phyloP scores from a whole-genome alignment of 768 basidiomycete genomes.

The Pulveroboletus ravenelii region DNA sequence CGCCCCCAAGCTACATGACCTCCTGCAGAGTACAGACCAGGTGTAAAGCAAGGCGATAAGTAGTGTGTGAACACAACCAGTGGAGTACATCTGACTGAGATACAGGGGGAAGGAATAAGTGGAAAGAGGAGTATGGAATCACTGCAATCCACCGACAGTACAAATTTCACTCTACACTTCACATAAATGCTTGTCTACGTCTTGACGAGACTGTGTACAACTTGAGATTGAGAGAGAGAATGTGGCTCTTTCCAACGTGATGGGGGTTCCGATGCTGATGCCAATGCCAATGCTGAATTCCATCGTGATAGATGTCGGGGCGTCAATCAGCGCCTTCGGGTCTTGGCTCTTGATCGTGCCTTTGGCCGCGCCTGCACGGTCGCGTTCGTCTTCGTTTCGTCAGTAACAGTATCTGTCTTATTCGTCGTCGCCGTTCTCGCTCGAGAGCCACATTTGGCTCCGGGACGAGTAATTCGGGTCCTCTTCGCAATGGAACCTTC shows the following conservation, averaged over 20 bases:
- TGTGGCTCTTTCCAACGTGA: conserved; percentile 17
- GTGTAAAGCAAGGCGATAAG: conserved; percentile 19
- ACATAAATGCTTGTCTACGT: conserved; percentile 5
- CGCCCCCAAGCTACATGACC: conserved; percentile 9
- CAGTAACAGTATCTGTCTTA: conserved; percentile 7
- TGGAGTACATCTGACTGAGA: conserved; percentile 8
- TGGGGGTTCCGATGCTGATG: conserved; percentile 15
- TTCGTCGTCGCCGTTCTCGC: conserved; percentile 14
- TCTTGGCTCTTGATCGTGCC: conserved; percentile 27
- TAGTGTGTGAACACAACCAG: conserved; percentile 12
- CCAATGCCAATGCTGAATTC: conserved; percentile 12
- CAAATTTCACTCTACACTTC: conserved; percentile 16
- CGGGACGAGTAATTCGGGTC: conserved; percentile 15
- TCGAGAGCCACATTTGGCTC: conserved; percentile 23
- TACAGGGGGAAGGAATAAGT: conserved; percentile 15
- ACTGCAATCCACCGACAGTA: conserved; percentile 12
- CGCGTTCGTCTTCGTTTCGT: conserved; percentile 15
- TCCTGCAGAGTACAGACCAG: conserved; percentile 19
- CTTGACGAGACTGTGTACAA: conserved; percentile 16
- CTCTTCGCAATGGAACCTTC: conserved; percentile 17
- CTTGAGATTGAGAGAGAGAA: conserved; percentile 20
- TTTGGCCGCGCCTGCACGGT: conserved; percentile 28
- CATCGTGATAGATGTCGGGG: conserved; percentile 7
- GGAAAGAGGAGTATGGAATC: conserved; percentile 6
- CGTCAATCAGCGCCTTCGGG: conserved; percentile 27